phyloP scores from a whole-genome alignment of 257 asterid species.

The Solanum sparsipilum region DNA sequence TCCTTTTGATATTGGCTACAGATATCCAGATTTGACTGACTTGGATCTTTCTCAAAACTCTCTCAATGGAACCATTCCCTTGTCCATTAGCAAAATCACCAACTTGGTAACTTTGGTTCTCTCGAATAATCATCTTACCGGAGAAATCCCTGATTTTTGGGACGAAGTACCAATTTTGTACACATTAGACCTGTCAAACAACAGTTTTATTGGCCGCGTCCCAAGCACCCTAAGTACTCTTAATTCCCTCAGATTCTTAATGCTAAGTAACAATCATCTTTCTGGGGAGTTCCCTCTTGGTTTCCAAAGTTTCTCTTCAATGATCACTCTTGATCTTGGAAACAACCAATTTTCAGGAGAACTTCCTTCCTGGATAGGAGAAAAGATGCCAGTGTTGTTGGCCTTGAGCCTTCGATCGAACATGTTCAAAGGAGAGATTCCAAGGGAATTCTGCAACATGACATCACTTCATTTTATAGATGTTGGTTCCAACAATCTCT shows the following conservation, averaged over 20 bases:
- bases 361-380: background rate
- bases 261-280: background rate
- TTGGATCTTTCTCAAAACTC: background rate
- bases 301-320: background rate
- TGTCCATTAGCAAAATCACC: background rate
- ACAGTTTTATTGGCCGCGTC: background rate
- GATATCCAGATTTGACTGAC: background rate
- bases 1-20: background rate
- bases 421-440: background rate
- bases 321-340: background rate
- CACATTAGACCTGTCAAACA: background rate
- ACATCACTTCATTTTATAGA: background rate
- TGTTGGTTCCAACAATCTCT: background rate
- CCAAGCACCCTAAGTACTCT: background rate
- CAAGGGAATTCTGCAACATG: background rate
- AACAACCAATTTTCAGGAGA: background rate
- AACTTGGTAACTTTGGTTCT: background rate
- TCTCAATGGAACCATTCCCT: background rate
- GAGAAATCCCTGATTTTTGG: background rate
- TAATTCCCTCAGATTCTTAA: background rate
- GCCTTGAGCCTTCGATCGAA: background rate
- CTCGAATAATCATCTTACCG: background rate
- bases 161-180: background rate
- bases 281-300: background rate
- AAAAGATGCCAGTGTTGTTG: background rate